Conservation (phyloP, 768 basidiomycete genomes). For the Phylloporus sp. region DNA sequence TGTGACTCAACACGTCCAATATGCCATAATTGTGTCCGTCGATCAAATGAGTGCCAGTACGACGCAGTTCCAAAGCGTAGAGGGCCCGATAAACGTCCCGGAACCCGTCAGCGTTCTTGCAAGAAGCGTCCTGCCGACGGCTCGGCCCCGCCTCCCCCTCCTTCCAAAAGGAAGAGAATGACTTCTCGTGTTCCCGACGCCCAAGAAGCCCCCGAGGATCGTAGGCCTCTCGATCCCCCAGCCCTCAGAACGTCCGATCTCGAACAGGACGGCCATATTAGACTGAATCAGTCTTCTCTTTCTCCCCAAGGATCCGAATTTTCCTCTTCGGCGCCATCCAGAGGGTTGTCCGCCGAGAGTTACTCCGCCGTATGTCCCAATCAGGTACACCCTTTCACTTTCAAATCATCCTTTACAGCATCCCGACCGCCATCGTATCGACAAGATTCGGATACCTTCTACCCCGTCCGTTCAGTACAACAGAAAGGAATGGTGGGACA, state of each 20-base stretch:
- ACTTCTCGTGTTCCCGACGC: conserved; percentile 29
- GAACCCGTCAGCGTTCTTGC: conserved; percentile 78
- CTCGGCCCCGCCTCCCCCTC: conserved; percentile 47
- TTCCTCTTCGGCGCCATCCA: conserved; percentile 27
- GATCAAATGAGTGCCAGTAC: conserved; percentile 75
- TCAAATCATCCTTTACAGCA: conserved; percentile 20
- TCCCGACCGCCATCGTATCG: conserved; percentile 23
- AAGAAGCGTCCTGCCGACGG: conserved; percentile 68
- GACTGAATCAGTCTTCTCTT: conserved; percentile 30
- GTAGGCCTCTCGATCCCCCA: conserved; percentile 26
- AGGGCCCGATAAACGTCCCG: conserved; percentile 83
- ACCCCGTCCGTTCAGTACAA: conserved; percentile 31
- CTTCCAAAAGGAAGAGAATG: conserved; percentile 53
- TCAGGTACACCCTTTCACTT: neutral
- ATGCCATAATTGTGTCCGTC: conserved; percentile 78
- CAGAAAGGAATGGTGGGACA: conserved; percentile 46
- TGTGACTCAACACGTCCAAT: conserved; percentile 80
- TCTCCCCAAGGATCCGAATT: conserved; percentile 30
- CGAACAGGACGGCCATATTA: conserved; percentile 21
- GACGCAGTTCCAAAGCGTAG: conserved; percentile 77
- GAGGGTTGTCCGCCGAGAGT: conserved; percentile 24
- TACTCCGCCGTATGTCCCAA: conserved; percentile 24
- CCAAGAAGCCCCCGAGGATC: conserved; percentile 29
- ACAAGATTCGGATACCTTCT: conserved; percentile 27
- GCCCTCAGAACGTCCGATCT: conserved; percentile 24